Evolutionary conservation across 2,329 filamentous ascomycete genomes (phyloP), one percentile per base, ranked within the genome.

Genomic region (Claviceps lovelessii): DNA sequence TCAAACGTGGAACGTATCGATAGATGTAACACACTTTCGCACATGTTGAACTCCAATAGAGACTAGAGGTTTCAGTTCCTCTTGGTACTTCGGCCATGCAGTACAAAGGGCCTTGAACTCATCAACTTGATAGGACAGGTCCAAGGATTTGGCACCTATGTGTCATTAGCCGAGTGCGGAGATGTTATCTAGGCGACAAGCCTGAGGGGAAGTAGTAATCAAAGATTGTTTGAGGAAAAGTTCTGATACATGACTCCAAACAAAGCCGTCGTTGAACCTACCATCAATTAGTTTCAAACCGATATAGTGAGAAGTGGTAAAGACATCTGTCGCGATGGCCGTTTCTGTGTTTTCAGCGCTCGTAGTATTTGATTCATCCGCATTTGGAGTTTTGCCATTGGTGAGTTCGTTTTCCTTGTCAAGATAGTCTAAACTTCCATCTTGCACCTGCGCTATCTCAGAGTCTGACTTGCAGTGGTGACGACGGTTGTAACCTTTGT

Each of bases 231-330:
- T 17, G 23, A 39, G 31, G 7, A 37, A 23, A 23, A 42, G 17
- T 15, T 13, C 23, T 53, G 13, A 48, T 17, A 48, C 6, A 53
- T 52, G 8, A 28, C 37, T 41, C 41, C 47, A 35, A 10, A 11
- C 5, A 48, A 53, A 31, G 28, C 28, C 13, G 8, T 35, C 33
- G n/a, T 7, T 35, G 39, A 44, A 73, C 80, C 67, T 77, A 89
- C 88, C 85, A 74, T 84, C 79, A 42, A 78, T 77, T 54, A 96
- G 72, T 62, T 91, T 86, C 50, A 97, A 76, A 41, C 93, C 93
- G 64, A 98, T 89, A 66, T 97, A 98, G 68, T 90, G 91, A 1
- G 90, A 96, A 29, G 89, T 90, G 0, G 91, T 97, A 67, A 88
- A 95, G 33, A 97, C 73, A 55, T 76, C 73, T 47, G 62, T 66